These are phyloP conservation scores for Fraxinus xanthoxyloides DNA, from an alignment of 305 asterid genomes.

Conservation along the genomic window DNA sequence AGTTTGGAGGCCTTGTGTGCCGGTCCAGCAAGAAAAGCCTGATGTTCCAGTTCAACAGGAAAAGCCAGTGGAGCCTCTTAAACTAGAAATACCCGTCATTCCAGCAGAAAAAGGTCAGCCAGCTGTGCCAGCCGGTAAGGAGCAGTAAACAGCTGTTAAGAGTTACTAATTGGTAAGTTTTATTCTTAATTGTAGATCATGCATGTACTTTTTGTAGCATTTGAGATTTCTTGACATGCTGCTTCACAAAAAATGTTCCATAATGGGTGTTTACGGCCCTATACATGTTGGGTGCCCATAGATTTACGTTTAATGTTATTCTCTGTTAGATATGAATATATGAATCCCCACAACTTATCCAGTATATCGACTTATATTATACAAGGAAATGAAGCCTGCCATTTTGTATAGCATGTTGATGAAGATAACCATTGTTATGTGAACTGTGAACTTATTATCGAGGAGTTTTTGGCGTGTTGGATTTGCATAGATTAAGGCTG, in stretches of 20 bases:
- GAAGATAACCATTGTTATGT: neutral
- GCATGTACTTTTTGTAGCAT: neutral
- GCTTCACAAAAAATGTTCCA: neutral
- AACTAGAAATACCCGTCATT: constrained; percentile 19
- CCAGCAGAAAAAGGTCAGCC: constrained; percentile 22
- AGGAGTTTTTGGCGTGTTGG: neutral
- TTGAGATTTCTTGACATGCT: neutral
- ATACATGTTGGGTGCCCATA: constrained; percentile 1
- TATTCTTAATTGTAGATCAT: neutral
- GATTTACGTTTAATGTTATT: neutral
- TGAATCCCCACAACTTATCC: neutral
- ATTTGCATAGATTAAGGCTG: neutral
- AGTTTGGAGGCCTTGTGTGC: constrained; percentile 80
- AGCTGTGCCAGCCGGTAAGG: constrained; percentile 17
- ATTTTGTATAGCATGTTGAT: neutral
- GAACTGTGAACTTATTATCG: neutral
- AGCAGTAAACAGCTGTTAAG: constrained; percentile 3
- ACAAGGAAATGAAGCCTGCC: neutral
- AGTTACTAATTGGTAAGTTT: constrained; percentile 18
- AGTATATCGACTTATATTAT: neutral
- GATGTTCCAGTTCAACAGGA: neutral
- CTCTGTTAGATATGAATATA: neutral
- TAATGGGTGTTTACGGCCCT: neutral
- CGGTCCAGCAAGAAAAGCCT: constrained; percentile 34
- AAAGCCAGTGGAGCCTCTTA: constrained; percentile 1